Percentiles rank a stretch among this genome's conserved stretches.
phyloP scores from a whole-genome alignment of 176 grass and related monocot species.

The Coix lacrymajobi region DNA sequence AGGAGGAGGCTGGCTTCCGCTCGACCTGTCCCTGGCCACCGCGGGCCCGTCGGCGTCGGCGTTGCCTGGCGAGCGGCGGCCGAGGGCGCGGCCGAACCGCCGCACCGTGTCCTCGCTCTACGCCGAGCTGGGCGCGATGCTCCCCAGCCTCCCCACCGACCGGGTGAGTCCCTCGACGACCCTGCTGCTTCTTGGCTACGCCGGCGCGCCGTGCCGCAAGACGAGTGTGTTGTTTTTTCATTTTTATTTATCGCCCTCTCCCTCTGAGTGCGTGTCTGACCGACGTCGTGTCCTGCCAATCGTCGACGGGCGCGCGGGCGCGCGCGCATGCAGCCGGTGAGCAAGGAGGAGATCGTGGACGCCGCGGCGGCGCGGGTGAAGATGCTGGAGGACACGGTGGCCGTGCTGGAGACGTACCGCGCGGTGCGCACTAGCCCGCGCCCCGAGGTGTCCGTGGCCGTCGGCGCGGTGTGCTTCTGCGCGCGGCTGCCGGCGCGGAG shows the following conservation, averaged over 20 bases:
- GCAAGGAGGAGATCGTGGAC: constrained; percentile 9
- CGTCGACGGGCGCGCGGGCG: too few species aligned
- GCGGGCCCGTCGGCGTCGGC: background rate
- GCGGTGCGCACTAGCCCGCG: background rate
- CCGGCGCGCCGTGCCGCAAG: background rate
- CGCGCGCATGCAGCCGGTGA: background rate
- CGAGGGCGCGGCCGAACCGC: background rate
- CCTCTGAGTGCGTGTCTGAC: too few species aligned
- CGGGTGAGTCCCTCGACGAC: background rate
- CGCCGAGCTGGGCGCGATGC: constrained; percentile 20
- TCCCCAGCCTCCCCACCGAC: background rate
- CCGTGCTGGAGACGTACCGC: constrained; percentile 32
- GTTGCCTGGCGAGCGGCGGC: background rate
- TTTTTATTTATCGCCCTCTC: too few species aligned
- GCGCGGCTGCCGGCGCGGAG: background rate
- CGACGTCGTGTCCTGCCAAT: background rate
- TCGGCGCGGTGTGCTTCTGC: constrained; percentile 12
- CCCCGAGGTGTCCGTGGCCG: background rate
- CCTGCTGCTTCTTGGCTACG: background rate
- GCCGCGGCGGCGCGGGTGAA: constrained; percentile 16
- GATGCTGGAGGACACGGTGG: constrained; percentile 26
- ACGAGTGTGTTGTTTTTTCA: too few species aligned
- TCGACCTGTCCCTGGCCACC: background rate
- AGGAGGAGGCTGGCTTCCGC: background rate
- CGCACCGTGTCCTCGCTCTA: background rate